These are phyloP conservation scores for Solanum neorickii DNA, from an alignment of 257 asterid species.

Conservation along the genomic window DNA sequence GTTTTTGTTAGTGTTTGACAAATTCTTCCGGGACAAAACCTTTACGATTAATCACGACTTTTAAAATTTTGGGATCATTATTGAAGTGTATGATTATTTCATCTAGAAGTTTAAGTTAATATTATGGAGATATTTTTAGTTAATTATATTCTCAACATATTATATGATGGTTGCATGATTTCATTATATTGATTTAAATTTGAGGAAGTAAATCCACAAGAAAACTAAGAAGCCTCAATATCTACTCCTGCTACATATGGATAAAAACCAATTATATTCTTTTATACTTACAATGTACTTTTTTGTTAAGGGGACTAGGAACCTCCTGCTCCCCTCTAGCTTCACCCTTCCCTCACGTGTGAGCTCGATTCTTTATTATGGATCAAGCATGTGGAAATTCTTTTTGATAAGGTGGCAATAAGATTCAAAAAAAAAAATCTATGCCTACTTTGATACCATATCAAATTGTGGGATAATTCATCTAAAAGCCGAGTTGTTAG, in stretches of 20 bases:
- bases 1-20: neutral
- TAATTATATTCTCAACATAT: neutral
- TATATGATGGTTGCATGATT: neutral
- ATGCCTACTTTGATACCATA: neutral
- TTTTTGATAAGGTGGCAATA: neutral
- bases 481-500: neutral
- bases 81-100: neutral
- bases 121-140: neutral
- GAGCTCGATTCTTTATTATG: neutral
- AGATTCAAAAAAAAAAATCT: neutral
- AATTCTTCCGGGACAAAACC: neutral
- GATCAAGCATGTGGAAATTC: neutral
- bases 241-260: neutral
- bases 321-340: neutral
- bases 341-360: neutral
- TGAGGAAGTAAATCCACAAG: neutral
- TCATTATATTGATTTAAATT: neutral
- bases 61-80: neutral
- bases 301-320: neutral
- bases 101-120: neutral
- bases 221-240: neutral
- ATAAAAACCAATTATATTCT: neutral
- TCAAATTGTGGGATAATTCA: neutral
- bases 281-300: no score
- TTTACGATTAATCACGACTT: neutral